Base-by-base conservation (phyloP, 352 stramenopile genomes). In the Phytophthora boehmeriae region DNA sequence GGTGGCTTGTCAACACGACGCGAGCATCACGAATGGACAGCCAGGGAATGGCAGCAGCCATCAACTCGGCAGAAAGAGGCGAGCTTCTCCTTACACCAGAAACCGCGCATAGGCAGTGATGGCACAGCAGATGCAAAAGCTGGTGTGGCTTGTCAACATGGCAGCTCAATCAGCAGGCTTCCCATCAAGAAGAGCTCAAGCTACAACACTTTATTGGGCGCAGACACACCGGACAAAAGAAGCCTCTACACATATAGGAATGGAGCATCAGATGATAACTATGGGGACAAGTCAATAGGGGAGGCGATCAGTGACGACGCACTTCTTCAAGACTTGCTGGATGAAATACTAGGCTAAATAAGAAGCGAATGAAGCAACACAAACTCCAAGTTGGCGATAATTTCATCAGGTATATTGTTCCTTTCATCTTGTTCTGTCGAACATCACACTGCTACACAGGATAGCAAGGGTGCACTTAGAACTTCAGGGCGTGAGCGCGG, bases 401-500 rank as follows among this genome's bases (percentile, higher is more conserved):
- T 78, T 80, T 87, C 78, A 83, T 79, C 75, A 85, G 78, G 75
- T 85, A 80, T 77, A 80, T 76, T 51, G 59, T 72, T 75, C 63
- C 69, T 63, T 30, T 75, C 64, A 65, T 66, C 63, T 45, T 30
- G 50, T 41, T 73, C 67, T 56, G 13, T 59, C 22, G 41, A 45
- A 63, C 53, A 49, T 63, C 56, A 61, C 56, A 48, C 34, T 60
- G 52, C 55, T 63, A 52, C 42, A 57, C 28, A 41, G 22, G n/a
- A 47, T 54, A 74, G 54, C 50, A 71, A 63, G n/a, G 59, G 44
- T 60, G 63, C 56, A 71, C 73, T 89, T 99, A 99, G 80, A 99
- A 99, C 77, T 98, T 96, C 84, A 99, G 97, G 60, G 98, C 94
- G 88, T 99, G 98, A 41, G 94, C 97, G 61, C 93, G 95, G 78